Conservation (phyloP, 345 rosid species). For the Boechera divaricarpa region DNA sequence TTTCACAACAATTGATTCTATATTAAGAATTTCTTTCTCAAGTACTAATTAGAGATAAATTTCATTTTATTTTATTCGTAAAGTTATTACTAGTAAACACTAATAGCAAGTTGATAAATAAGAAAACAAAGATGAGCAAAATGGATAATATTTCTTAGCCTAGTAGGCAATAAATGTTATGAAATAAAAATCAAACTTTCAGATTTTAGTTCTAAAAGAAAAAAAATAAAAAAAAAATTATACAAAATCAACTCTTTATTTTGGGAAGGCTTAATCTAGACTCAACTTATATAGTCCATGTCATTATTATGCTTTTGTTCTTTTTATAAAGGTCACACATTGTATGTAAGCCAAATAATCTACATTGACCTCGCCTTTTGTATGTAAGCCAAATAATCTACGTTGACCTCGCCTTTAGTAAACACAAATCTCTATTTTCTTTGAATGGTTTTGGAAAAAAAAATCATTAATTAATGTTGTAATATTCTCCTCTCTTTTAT, state of each 20-base stretch:
- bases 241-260: not conserved
- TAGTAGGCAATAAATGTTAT: constrained; percentile 2
- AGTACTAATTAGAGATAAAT: not conserved
- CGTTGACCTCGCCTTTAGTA: constrained; percentile 25
- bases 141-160: constrained; percentile 3
- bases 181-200: not conserved
- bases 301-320: constrained; percentile 4
- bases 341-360: not conserved
- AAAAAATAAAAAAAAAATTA: not conserved
- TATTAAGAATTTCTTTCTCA: not conserved
- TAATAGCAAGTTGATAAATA: constrained; percentile 20
- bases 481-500: not conserved
- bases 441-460: not conserved
- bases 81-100: not conserved
- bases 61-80: not conserved
- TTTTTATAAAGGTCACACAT: constrained; percentile 5
- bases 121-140: constrained; percentile 3
- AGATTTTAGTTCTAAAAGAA: not conserved
- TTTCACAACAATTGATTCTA: not conserved
- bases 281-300: not conserved
- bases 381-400: not conserved
- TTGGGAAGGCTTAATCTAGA: constrained; percentile 29
- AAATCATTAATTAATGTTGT: constrained; percentile 3
- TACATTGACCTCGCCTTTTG: constrained; percentile 24
- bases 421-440: constrained; percentile 2